Evolutionary conservation across 208 protist genomes (phyloP).

Genomic region (Crithidia acanthocephali): DNA sequence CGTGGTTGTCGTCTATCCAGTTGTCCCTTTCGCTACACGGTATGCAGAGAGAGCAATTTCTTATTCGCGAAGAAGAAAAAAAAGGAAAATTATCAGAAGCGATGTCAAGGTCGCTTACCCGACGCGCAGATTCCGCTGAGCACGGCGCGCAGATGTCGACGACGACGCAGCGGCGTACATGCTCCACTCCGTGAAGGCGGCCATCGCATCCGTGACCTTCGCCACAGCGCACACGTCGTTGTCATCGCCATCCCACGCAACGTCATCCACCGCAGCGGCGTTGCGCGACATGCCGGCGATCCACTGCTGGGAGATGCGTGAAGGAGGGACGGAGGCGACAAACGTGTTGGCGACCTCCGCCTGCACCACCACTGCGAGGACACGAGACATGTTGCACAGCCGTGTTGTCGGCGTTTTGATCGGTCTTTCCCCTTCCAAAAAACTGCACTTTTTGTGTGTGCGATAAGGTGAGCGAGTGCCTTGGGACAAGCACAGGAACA

Average conservation of each 20-base stretch:
- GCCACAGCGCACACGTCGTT: conserved; percentile 1
- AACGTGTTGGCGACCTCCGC: conserved; percentile 1
- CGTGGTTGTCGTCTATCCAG: too few relatives aligned
- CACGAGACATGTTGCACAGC: not conserved
- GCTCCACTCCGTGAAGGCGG: not conserved
- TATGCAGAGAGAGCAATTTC: too few relatives aligned
- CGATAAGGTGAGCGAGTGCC: too few relatives aligned
- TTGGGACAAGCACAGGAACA: too few relatives aligned
- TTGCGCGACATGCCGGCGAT: not conserved
- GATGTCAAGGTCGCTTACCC: too few relatives aligned
- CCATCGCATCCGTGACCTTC: not conserved
- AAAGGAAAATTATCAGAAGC: too few relatives aligned
- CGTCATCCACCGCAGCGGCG: not conserved
- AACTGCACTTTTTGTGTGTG: not conserved
- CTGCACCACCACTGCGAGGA: not conserved
- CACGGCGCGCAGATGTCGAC: not conserved
- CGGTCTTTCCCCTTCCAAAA: not conserved
- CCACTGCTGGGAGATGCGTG: not conserved
- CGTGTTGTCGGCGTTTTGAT: not conserved
- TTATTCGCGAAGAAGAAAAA: too few relatives aligned
- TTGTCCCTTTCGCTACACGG: too few relatives aligned
- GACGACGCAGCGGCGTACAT: not conserved
- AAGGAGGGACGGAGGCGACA: not conserved
- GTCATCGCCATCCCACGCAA: not conserved
- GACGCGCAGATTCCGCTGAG: too few relatives aligned